Percentiles rank a stretch among this genome's conserved stretches.
Evolutionary conservation across 495 filamentous ascomycete species (phyloP).

Genomic region (Glarea lozoyensis): DNA sequence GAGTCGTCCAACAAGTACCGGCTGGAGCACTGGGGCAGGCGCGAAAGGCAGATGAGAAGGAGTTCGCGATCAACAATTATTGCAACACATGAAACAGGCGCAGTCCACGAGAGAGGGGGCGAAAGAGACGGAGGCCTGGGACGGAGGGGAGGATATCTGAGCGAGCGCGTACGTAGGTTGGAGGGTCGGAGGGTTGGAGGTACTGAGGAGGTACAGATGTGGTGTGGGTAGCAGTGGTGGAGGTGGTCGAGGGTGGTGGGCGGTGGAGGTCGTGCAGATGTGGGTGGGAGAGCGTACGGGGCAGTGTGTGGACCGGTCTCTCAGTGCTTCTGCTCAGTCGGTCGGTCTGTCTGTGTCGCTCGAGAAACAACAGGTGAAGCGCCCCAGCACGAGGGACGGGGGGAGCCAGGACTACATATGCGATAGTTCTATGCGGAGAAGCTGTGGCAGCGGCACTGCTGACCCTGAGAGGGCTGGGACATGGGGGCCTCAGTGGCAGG

Average conservation of each 20-base stretch:
- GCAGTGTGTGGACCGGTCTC: too few relatives aligned
- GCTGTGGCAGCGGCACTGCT: too few relatives aligned
- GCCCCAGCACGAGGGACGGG: background rate
- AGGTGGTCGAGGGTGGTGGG: too few relatives aligned
- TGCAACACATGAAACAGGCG: background rate
- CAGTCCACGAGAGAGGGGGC: background rate
- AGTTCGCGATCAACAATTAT: conserved; percentile 2
- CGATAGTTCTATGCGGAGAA: too few relatives aligned
- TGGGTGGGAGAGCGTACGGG: too few relatives aligned
- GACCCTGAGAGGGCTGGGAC: too few relatives aligned
- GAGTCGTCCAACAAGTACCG: conserved; percentile 11
- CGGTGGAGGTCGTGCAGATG: too few relatives aligned
- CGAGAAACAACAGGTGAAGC: too few relatives aligned
- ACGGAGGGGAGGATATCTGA: background rate
- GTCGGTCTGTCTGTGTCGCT: too few relatives aligned
- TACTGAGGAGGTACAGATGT: too few relatives aligned
- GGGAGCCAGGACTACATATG: conserved; percentile 9
- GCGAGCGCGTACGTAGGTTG: background rate
- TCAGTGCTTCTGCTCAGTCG: too few relatives aligned
- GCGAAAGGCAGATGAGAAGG: conserved; percentile 15
- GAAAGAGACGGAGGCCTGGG: background rate
- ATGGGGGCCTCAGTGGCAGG: background rate
- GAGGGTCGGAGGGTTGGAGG: background rate
- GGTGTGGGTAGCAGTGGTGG: too few relatives aligned
- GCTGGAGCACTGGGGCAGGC: conserved; percentile 14